Evolutionary conservation across 768 basidiomycete genomes (phyloP).

Genomic region (Lactifluus subvellereus): DNA sequence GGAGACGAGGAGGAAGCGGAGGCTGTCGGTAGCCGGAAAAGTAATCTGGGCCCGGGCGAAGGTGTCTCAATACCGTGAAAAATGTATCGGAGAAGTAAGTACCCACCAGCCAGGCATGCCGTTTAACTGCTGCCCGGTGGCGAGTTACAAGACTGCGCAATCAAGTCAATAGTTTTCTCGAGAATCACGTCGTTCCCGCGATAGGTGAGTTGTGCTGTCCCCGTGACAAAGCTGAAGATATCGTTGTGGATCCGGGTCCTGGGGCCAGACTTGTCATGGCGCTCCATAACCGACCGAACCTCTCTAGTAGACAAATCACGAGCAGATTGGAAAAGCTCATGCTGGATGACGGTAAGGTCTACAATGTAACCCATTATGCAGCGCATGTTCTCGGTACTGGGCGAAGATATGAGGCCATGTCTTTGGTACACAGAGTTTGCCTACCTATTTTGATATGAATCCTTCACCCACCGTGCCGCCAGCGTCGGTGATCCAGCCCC

Average conservation of each 20-base stretch:
- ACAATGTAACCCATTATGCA: constrained; percentile 12
- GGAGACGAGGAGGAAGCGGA: no score
- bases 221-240: constrained; percentile 2
- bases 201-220: background rate
- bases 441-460: background rate
- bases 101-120: no score
- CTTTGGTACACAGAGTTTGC: background rate
- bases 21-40: background rate
- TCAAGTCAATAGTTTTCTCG: constrained; percentile 15
- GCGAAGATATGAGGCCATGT: background rate
- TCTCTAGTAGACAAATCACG: background rate
- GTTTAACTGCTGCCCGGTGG: background rate
- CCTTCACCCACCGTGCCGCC: background rate
- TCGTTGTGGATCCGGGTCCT: background rate
- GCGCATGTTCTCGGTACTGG: background rate
- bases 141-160: background rate
- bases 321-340: background rate
- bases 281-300: background rate
- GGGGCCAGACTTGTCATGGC: background rate
- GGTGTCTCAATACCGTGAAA: background rate
- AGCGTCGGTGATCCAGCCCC: no score
- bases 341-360: constrained; percentile 1
- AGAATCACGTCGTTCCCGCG: constrained; percentile 6
- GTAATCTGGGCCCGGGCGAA: background rate
- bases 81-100: background rate